Evolutionary conservation across 2,329 filamentous ascomycete genomes (phyloP), one percentile per base, ranked within the genome.

Genomic region (Alternaria longipes): DNA sequence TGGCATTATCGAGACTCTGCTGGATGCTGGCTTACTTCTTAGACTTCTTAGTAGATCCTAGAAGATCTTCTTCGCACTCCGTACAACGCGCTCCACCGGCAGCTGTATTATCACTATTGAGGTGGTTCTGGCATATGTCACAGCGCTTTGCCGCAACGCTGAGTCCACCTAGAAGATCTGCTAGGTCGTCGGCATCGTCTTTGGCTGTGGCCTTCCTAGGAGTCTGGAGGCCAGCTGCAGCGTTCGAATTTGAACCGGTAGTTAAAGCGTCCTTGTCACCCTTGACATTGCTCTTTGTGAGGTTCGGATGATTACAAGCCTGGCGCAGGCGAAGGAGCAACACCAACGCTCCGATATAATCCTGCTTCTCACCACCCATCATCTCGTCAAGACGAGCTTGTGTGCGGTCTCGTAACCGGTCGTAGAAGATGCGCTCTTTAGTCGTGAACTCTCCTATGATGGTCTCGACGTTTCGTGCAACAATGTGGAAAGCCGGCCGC

Each of bases 271-370:
- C 95, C 70, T 90, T 93, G 76, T 99, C 95, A 66, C 92, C 92
- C 56, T 90, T 90, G 59, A 97, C 84, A 73, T 96, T 94, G 65
- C 90, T 90, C 66, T 92, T 92, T 12, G 97, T 90, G 46, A 99
- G 84, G 67, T 93, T 90, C 0, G 94, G 93, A 76, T 99, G 95
- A 74, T 99, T 97, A 79, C 95, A 99, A 20, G 93, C 92, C 78
- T 99, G 95, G 61, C 95, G 87, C 62, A 99, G 84, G 40, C 95
- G 90, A 57, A 99, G 83, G n/a, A 99, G 86, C 62, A 99, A 83
- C 12, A 97, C 94, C 74, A 99, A 87, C 18, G 95, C 95, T 71
- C 93, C 96, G 60, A 96, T 94, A 75, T 98, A 98, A 81, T 93
- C 96, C 54, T 94, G 83, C 73, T 92, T 89, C 28, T 84, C 88